Evolutionary conservation across 352 stramenopile genomes (phyloP).

Genomic region (Discostella stelligera): DNA sequence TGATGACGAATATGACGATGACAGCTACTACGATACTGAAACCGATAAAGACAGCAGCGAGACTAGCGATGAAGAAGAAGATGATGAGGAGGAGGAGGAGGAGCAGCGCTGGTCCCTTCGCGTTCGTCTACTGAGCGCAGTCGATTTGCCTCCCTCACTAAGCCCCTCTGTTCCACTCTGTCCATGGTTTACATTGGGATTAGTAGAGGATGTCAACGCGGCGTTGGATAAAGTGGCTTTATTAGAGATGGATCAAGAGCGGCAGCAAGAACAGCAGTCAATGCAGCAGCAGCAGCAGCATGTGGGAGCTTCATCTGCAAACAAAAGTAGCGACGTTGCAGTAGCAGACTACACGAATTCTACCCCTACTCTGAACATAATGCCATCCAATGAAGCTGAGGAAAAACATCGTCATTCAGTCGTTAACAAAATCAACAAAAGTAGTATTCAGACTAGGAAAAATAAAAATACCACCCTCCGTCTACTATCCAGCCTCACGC

Average conservation of each 20-base stretch:
- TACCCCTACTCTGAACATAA: too few relatives aligned
- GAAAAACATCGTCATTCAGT: background rate
- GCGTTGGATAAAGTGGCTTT: constrained; percentile 11
- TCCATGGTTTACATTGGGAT: constrained; percentile 73
- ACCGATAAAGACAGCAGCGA: constrained; percentile 7
- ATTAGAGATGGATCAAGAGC: background rate
- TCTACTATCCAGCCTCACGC: constrained; percentile 6
- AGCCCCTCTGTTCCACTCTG: constrained; percentile 66
- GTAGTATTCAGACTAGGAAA: constrained; percentile 8
- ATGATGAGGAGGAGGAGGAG: constrained; percentile 25
- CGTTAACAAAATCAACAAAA: background rate
- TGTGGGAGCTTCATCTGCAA: background rate
- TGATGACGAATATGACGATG: constrained; percentile 1
- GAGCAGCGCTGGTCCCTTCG: constrained; percentile 60
- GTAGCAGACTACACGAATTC: background rate
- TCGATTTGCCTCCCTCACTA: constrained; percentile 68
- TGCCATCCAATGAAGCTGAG: too few relatives aligned
- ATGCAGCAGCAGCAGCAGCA: background rate
- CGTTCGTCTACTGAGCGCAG: constrained; percentile 62
- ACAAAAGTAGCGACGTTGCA: constrained; percentile 1
- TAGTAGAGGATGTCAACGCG: constrained; percentile 48
- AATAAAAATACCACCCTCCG: constrained; percentile 12
- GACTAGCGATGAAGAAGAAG: background rate
- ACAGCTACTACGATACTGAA: constrained; percentile 3
- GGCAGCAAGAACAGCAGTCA: background rate